A percentile compares a stretch with the other conserved stretches of the same genome.
These are phyloP conservation scores for Cryptococcus floricola DNA, from an alignment of 1,284 basidiomycete genomes.

Conservation along the genomic window DNA sequence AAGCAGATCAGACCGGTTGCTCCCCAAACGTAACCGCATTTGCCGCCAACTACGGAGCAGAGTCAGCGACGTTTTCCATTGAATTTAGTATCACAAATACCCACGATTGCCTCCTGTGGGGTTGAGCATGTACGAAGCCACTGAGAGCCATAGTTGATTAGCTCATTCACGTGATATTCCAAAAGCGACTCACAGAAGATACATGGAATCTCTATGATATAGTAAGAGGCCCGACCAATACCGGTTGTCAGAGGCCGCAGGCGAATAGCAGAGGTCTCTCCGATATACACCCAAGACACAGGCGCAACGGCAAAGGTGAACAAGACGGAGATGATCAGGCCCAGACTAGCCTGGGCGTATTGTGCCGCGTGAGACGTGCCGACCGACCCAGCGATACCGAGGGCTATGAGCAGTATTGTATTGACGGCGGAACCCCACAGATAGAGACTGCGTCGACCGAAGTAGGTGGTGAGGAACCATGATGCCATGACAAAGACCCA, in stretches of 20 bases:
- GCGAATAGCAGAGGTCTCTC: slow-evolving; percentile 40
- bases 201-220: slow-evolving; percentile 36
- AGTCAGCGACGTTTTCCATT: neutral
- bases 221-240: slow-evolving; percentile 38
- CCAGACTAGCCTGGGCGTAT: slow-evolving; percentile 31
- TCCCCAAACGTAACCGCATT: slow-evolving; percentile 48
- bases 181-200: slow-evolving; percentile 20
- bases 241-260: slow-evolving; percentile 36
- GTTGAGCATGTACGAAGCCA: slow-evolving; percentile 34
- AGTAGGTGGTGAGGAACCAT: slow-evolving; percentile 30
- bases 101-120: slow-evolving; percentile 26
- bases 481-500: slow-evolving; percentile 40
- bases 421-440: slow-evolving; percentile 23
- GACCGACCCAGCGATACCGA: slow-evolving; percentile 28
- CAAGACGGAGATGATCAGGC: slow-evolving; percentile 30
- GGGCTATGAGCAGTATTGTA: slow-evolving; percentile 18
- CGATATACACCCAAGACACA: slow-evolving; percentile 30
- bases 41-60: slow-evolving; percentile 19
- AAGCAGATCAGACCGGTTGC: slow-evolving; percentile 25
- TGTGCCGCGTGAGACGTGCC: slow-evolving; percentile 9
- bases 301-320: slow-evolving; percentile 36
- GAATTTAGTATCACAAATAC: neutral
- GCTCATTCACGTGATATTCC: neutral
- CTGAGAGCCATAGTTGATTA: neutral
- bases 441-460: slow-evolving; percentile 23